phyloP scores from a whole-genome alignment of 2,329 filamentous ascomycete genomes.

The Exophiala phaeomuriformis region DNA sequence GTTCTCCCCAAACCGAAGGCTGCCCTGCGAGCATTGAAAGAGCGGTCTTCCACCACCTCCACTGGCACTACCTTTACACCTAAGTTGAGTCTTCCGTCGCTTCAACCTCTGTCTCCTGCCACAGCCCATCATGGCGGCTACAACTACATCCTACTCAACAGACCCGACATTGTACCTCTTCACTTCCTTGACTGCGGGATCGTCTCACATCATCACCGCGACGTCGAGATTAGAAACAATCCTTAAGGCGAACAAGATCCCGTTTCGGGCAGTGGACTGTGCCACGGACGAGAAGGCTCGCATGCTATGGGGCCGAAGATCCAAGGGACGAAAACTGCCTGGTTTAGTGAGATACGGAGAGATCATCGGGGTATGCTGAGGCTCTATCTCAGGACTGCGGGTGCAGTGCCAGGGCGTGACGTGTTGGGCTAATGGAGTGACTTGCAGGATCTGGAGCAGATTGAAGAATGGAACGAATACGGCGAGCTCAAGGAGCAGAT shows the following conservation, averaged over 20 bases:
- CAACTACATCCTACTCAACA: conserved; percentile 26
- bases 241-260: conserved; percentile 85
- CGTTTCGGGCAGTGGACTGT: conserved; percentile 86
- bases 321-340: conserved; percentile 81
- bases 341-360: conserved; percentile 79
- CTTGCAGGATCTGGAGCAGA: conserved; percentile 74
- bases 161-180: conserved; percentile 83
- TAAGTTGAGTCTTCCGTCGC: too few relatives aligned
- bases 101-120: too few relatives aligned
- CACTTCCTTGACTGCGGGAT: conserved; percentile 90
- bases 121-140: conserved; percentile 15
- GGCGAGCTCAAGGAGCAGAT: conserved; percentile 87
- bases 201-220: conserved; percentile 90
- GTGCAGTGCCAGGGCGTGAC: too few relatives aligned
- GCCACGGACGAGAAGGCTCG: conserved; percentile 83
- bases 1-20: too few relatives aligned
- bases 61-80: too few relatives aligned
- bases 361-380: conserved; percentile 63
- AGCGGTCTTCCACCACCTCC: too few relatives aligned
- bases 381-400: too few relatives aligned
- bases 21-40: too few relatives aligned
- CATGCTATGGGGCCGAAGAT: conserved; percentile 78
- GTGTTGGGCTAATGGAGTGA: conserved; percentile 6
- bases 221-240: conserved; percentile 95
- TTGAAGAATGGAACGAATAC: conserved; percentile 99